phyloP scores from a whole-genome alignment of 768 basidiomycete genomes.

The Lactarius indigo region DNA sequence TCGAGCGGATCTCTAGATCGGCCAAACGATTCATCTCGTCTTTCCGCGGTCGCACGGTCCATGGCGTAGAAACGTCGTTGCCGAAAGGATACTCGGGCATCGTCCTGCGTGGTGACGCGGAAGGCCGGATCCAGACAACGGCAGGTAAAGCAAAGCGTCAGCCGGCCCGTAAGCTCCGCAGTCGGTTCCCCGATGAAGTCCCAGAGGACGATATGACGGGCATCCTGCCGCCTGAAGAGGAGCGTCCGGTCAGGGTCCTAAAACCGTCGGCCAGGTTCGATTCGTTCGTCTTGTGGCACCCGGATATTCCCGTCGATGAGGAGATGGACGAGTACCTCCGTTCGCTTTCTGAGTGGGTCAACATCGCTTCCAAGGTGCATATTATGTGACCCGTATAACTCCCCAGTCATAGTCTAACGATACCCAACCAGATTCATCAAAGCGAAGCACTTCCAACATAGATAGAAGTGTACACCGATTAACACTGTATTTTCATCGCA shows the following conservation, averaged over 20 bases:
- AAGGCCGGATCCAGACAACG: slow-evolving; percentile 14
- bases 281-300: slow-evolving; percentile 71
- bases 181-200: slow-evolving; percentile 30
- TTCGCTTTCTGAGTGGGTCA: slow-evolving; percentile 68
- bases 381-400: too few relatives aligned
- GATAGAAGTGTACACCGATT: background rate
- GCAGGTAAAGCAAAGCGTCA: slow-evolving; percentile 32
- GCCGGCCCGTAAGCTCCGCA: slow-evolving; percentile 28
- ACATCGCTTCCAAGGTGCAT: slow-evolving; percentile 58
- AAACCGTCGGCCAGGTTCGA: slow-evolving; percentile 54
- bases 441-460: background rate
- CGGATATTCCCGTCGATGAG: slow-evolving; percentile 68
- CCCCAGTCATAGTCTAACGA: background rate
- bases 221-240: slow-evolving; percentile 23
- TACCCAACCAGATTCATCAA: slow-evolving; percentile 9
- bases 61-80: slow-evolving; percentile 57
- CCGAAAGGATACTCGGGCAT: slow-evolving; percentile 69
- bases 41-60: slow-evolving; percentile 73
- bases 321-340: slow-evolving; percentile 69
- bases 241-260: slow-evolving; percentile 36
- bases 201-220: slow-evolving; percentile 23
- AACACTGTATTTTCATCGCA: background rate
- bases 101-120: slow-evolving; percentile 44
- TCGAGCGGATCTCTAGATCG: slow-evolving; percentile 12
- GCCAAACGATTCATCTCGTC: slow-evolving; percentile 51